Conservation (phyloP, 768 basidiomycete genomes). For the Coprinopsis marcescibilis region DNA sequence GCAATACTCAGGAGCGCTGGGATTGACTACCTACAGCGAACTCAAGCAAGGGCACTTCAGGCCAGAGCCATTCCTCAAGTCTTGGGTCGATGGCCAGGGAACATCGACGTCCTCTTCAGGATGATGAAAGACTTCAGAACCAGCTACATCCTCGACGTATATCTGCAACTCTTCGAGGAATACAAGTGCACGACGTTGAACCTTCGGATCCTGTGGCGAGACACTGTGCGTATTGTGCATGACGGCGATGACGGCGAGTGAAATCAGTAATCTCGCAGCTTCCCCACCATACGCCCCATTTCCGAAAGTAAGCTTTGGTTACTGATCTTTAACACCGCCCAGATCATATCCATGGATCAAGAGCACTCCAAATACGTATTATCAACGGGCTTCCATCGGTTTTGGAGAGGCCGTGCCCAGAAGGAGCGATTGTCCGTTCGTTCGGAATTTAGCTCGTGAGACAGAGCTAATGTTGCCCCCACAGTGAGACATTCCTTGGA, state of each 20-base stretch:
- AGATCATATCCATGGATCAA: conserved; percentile 76
- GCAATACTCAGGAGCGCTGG: conserved; percentile 19
- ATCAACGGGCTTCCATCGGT: conserved; percentile 58
- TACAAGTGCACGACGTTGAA: conserved; percentile 69
- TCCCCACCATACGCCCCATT: too few species aligned
- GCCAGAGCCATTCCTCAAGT: conserved; percentile 52
- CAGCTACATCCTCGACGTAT: conserved; percentile 58
- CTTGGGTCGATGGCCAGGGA: conserved; percentile 72
- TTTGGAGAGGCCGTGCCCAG: conserved; percentile 61
- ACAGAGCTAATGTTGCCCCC: background rate
- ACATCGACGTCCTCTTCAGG: conserved; percentile 58
- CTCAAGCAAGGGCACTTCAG: conserved; percentile 37
- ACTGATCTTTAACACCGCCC: conserved; percentile 11
- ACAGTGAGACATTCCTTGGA: conserved; percentile 59
- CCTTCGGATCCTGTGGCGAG: conserved; percentile 60
- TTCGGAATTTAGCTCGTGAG: background rate
- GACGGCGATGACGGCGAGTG: too few species aligned
- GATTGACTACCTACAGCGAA: conserved; percentile 32
- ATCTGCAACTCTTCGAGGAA: conserved; percentile 61
- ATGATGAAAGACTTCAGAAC: conserved; percentile 51
- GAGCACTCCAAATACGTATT: conserved; percentile 61
- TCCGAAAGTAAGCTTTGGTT: too few species aligned
- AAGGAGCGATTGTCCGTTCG: conserved; percentile 58
- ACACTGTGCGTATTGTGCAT: conserved; percentile 59
- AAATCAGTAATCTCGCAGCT: conserved; percentile 5